These are phyloP conservation scores for Corinectria fuckeliana DNA, from an alignment of 2,329 filamentous ascomycete genomes.

Conservation along the genomic window DNA sequence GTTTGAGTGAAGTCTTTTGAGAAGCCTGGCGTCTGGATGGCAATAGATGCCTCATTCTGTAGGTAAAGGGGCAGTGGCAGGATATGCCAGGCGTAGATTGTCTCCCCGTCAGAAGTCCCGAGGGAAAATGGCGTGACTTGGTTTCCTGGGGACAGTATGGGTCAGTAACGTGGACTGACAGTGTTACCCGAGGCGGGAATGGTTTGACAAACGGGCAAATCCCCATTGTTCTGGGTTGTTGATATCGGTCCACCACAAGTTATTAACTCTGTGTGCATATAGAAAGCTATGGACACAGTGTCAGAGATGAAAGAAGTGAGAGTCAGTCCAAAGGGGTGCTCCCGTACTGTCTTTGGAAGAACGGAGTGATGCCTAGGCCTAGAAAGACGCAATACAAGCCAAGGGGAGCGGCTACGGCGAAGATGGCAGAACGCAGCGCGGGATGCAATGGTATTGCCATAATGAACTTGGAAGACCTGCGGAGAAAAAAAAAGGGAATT, in stretches of 20 bases:
- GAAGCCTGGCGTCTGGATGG: constrained; percentile 57
- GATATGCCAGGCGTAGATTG: constrained; percentile 89
- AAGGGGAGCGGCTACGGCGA: constrained; percentile 64
- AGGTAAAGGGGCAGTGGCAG: constrained; percentile 79
- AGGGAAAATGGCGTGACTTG: constrained; percentile 89
- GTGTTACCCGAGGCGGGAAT: not conserved
- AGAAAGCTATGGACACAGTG: constrained; percentile 63
- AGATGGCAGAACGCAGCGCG: constrained; percentile 45
- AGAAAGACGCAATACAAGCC: constrained; percentile 72
- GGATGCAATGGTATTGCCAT: constrained; percentile 35
- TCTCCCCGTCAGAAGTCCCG: constrained; percentile 75
- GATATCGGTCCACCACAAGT: constrained; percentile 73
- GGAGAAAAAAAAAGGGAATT: not conserved
- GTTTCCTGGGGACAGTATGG: constrained; percentile 62
- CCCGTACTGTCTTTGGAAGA: constrained; percentile 78
- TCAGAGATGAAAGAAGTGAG: constrained; percentile 19
- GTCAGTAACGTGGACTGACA: constrained; percentile 13
- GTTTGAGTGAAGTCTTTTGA: constrained; percentile 61
- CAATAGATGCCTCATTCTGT: constrained; percentile 70
- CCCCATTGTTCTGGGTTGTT: constrained; percentile 83
- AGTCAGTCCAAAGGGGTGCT: constrained; percentile 39
- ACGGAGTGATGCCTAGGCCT: constrained; percentile 69
- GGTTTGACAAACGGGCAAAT: constrained; percentile 71
- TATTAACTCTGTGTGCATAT: constrained; percentile 83
- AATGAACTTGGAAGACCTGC: not conserved